Percentiles rank a stretch among this genome's conserved stretches.
These are phyloP conservation scores for Marchantia polymorpha DNA, from an alignment of 225 moss, liverwort and hornwort species.

Conservation along the genomic window DNA sequence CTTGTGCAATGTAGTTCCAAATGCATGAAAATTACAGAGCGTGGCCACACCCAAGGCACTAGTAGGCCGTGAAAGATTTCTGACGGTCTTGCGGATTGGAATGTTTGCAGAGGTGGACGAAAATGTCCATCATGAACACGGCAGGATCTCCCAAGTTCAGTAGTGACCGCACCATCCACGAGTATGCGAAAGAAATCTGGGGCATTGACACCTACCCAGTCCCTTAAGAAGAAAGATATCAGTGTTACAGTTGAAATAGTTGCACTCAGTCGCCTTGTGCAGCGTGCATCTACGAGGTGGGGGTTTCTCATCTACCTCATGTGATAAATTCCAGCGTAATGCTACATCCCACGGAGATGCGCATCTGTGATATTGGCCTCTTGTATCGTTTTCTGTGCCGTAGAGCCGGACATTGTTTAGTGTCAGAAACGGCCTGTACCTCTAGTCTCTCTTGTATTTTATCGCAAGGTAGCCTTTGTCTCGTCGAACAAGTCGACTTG, in stretches of 20 bases:
- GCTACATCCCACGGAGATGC: neutral
- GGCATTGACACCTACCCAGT: slow-evolving; percentile 61
- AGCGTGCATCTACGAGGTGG: neutral
- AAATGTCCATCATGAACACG: slow-evolving; percentile 86
- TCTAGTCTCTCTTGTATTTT: too few species aligned
- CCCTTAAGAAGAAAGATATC: slow-evolving; percentile 31
- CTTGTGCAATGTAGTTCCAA: neutral
- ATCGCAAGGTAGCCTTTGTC: neutral
- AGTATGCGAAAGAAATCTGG: slow-evolving; percentile 93
- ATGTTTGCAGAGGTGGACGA: slow-evolving; percentile 69
- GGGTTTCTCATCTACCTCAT: neutral
- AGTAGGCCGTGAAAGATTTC: neutral
- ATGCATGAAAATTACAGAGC: neutral
- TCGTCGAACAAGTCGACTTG: neutral
- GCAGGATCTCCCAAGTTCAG: slow-evolving; percentile 78
- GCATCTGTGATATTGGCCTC: neutral
- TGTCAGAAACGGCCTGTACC: neutral
- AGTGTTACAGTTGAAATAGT: neutral
- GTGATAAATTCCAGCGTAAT: neutral
- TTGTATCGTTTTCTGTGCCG: neutral
- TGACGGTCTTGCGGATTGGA: neutral
- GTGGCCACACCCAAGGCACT: neutral
- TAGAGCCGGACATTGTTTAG: neutral
- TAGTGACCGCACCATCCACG: slow-evolving; percentile 90
- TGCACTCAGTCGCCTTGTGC: neutral